These are phyloP conservation scores for Polytrichum formosum DNA, from an alignment of 225 moss, liverwort and hornwort species.

Conservation along the genomic window DNA sequence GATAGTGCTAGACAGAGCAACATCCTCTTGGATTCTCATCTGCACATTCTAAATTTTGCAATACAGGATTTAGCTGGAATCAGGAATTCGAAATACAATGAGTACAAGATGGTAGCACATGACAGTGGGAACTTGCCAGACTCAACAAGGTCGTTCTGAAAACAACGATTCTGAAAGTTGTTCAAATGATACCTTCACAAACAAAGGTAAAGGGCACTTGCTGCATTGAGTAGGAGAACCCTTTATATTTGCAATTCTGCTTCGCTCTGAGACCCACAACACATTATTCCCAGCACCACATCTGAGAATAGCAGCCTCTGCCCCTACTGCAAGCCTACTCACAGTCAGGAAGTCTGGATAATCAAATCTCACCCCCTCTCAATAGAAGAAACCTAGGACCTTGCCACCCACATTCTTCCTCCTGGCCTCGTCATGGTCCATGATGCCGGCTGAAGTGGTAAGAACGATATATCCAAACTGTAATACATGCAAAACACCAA, in stretches of 20 bases:
- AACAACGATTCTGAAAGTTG: no score
- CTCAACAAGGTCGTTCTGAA: no score
- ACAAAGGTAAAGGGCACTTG: no score
- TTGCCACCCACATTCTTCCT: slow-evolving; percentile 90
- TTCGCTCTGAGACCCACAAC: slow-evolving; percentile 14
- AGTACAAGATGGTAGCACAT: no score
- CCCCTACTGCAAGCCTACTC: slow-evolving; percentile 2
- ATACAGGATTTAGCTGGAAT: no score
- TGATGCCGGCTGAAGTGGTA: slow-evolving; percentile 85
- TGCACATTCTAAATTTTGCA: no score
- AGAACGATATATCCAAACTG: slow-evolving; percentile 85
- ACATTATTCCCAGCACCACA: slow-evolving; percentile 4
- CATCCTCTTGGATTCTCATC: no score
- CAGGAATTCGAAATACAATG: no score
- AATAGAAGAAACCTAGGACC: slow-evolving; percentile 86
- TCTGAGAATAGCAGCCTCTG: slow-evolving; percentile 1
- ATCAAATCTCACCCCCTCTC: slow-evolving; percentile 12
- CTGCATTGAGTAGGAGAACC: no score
- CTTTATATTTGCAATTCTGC: slow-evolving; percentile 2
- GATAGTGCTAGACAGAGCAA: no score
- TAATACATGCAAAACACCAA: not conserved
- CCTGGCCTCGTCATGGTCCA: slow-evolving; percentile 85
- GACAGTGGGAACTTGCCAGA: no score
- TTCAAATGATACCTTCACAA: no score
- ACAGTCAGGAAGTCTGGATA: not conserved